Evolutionary conservation across 352 stramenopile genomes (phyloP).

Genomic region (Phytopythium kandeliae): DNA sequence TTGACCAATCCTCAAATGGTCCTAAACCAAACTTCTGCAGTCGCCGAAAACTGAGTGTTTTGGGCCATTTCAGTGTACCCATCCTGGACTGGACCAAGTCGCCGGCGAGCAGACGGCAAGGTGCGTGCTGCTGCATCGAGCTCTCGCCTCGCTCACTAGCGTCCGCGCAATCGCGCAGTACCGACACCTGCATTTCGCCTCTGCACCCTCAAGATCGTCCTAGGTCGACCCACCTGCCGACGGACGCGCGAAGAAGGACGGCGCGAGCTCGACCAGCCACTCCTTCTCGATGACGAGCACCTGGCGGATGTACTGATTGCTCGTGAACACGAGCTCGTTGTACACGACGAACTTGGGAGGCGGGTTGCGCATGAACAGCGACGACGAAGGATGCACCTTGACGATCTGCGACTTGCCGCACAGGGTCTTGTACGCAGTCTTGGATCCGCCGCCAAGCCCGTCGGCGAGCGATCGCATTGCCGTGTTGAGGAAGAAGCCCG

Average conservation of each 20-base stretch:
- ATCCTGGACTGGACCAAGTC: too few relatives aligned
- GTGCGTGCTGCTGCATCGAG: too few relatives aligned
- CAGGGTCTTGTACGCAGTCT: slow-evolving; percentile 86
- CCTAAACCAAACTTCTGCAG: too few relatives aligned
- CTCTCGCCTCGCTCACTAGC: too few relatives aligned
- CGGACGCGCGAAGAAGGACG: slow-evolving; percentile 74
- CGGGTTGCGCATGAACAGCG: slow-evolving; percentile 86
- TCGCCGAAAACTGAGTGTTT: too few relatives aligned
- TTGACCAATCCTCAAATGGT: too few relatives aligned
- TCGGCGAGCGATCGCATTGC: slow-evolving; percentile 81
- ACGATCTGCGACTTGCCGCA: slow-evolving; percentile 75
- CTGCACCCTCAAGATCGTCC: not conserved
- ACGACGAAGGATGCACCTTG: slow-evolving; percentile 87
- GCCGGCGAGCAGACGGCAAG: too few relatives aligned
- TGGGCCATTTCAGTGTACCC: too few relatives aligned
- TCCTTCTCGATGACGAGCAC: slow-evolving; percentile 87
- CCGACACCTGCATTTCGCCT: too few relatives aligned
- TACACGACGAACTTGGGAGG: slow-evolving; percentile 83
- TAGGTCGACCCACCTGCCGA: not conserved
- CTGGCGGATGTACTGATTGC: slow-evolving; percentile 88
- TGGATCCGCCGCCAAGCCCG: slow-evolving; percentile 46
- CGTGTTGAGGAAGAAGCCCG: slow-evolving; percentile 86
- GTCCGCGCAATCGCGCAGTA: too few relatives aligned
- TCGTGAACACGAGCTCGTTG: slow-evolving; percentile 90
- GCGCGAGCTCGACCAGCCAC: slow-evolving; percentile 82